Evolutionary conservation across 129 eudicot genomes (phyloP).

Genomic region (Dittrichia graveolens): DNA sequence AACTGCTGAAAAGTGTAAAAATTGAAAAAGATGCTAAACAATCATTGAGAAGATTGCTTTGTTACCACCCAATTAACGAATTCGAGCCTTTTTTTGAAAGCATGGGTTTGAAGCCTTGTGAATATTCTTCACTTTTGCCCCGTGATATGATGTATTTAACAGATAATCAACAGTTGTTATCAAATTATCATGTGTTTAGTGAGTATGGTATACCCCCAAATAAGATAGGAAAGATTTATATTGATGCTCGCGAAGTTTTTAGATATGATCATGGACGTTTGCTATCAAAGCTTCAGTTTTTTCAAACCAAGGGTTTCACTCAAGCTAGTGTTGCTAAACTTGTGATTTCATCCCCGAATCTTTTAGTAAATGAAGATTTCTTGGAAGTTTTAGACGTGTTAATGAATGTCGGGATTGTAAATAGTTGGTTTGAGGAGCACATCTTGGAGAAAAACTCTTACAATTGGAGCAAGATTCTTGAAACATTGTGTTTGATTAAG

Average conservation of each 20-base stretch:
- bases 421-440: slow-evolving; percentile 60
- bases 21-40: slow-evolving; percentile 37
- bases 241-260: slow-evolving; percentile 61
- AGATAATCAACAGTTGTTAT: slow-evolving; percentile 64
- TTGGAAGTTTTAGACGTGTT: slow-evolving; percentile 39
- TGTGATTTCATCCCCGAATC: slow-evolving; percentile 57
- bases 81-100: slow-evolving; percentile 93
- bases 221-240: slow-evolving; percentile 68
- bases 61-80: slow-evolving; percentile 82
- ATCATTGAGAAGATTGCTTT: slow-evolving; percentile 54
- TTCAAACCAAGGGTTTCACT: slow-evolving; percentile 51
- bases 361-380: slow-evolving; percentile 47
- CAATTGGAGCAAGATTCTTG: slow-evolving; percentile 59
- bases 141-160: slow-evolving; percentile 50
- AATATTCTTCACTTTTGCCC: slow-evolving; percentile 54
- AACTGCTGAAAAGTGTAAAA: slow-evolving; percentile 48
- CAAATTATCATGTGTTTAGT: slow-evolving; percentile 69
- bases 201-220: slow-evolving; percentile 56
- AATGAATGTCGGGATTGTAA: slow-evolving; percentile 43
- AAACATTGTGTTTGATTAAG: slow-evolving; percentile 42
- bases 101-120: slow-evolving; percentile 64
- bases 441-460: slow-evolving; percentile 45
- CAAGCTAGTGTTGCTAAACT: slow-evolving; percentile 46
- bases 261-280: slow-evolving; percentile 52
- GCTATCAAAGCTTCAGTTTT: slow-evolving; percentile 41